Evolutionary conservation across 208 protist species (phyloP).

Genomic region (Acanthamoeba polyphaga): DNA sequence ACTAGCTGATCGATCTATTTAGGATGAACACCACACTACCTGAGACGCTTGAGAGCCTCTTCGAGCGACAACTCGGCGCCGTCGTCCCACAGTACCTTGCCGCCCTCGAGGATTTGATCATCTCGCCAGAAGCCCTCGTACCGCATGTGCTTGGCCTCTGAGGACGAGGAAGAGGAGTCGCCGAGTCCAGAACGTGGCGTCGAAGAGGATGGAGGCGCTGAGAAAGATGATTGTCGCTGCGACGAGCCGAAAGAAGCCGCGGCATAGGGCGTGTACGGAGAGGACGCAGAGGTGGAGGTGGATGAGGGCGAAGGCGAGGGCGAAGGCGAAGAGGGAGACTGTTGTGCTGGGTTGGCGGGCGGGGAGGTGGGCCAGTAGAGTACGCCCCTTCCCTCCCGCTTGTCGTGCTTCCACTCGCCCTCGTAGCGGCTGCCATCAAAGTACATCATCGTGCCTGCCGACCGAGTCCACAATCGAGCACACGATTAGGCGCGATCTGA

Average conservation of each 20-base stretch:
- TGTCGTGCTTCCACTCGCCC: conserved; percentile 51
- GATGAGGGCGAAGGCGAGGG: neutral
- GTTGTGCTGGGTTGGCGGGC: neutral
- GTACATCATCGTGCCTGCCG: conserved; percentile 25
- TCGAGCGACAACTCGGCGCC: conserved; percentile 7
- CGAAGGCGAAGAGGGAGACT: no score
- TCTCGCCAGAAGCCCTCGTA: conserved; percentile 53
- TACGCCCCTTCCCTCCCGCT: conserved; percentile 18
- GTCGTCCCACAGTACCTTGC: conserved; percentile 48
- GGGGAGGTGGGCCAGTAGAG: neutral
- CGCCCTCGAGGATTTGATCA: conserved; percentile 51
- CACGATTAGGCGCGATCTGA: neutral
- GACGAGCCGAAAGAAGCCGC: no score
- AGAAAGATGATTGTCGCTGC: no score
- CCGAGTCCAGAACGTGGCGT: neutral
- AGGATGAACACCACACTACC: neutral
- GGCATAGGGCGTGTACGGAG: neutral
- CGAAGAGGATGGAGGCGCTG: neutral
- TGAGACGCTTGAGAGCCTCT: conserved; percentile 51
- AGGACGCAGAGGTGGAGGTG: neutral
- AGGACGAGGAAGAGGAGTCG: neutral
- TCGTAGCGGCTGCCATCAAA: conserved; percentile 68
- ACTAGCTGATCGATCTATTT: no score
- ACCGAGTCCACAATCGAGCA: neutral
- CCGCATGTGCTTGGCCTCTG: neutral